A percentile compares a stretch with the other conserved stretches of the same genome.
These are phyloP conservation scores for Pulveroboletus sp. DNA, from an alignment of 768 basidiomycete genomes.

Conservation along the genomic window DNA sequence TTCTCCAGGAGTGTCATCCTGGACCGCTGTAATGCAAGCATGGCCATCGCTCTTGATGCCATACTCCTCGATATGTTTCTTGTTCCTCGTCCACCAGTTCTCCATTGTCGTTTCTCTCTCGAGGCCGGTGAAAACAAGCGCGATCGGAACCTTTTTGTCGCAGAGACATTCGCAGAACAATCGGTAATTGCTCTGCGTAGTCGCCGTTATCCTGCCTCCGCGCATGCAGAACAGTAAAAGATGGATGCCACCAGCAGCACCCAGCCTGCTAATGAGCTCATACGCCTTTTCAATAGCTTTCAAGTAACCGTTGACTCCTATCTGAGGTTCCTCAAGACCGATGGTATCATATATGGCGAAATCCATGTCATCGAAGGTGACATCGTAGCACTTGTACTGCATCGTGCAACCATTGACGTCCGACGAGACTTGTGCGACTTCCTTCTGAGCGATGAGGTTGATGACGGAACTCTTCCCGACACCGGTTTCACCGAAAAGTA, in stretches of 20 bases:
- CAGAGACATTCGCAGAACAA: slow-evolving; percentile 42
- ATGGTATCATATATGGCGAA: slow-evolving; percentile 34
- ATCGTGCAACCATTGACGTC: slow-evolving; percentile 37
- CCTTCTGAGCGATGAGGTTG: slow-evolving; percentile 27
- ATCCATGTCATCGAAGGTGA: slow-evolving; percentile 17
- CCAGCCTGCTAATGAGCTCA: slow-evolving; percentile 32
- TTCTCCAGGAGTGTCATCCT: slow-evolving; percentile 19
- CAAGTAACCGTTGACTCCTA: slow-evolving; percentile 27
- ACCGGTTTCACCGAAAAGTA: slow-evolving; percentile 43
- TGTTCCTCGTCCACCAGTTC: slow-evolving; percentile 34
- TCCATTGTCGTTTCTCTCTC: slow-evolving; percentile 34
- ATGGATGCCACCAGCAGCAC: slow-evolving; percentile 33
- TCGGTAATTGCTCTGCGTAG: slow-evolving; percentile 37
- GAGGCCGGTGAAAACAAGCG: slow-evolving; percentile 41
- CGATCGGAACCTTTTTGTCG: slow-evolving; percentile 33
- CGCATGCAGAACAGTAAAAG: slow-evolving; percentile 44
- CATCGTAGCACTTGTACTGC: slow-evolving; percentile 24
- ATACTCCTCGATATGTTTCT: slow-evolving; percentile 16
- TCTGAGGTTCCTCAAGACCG: slow-evolving; percentile 33
- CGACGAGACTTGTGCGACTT: slow-evolving; percentile 25
- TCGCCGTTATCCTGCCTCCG: slow-evolving; percentile 36
- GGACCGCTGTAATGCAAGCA: slow-evolving; percentile 30
- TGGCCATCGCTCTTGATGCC: slow-evolving; percentile 29
- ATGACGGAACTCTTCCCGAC: slow-evolving; percentile 32
- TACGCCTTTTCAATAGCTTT: slow-evolving; percentile 29